Percentiles rank a stretch among this genome's conserved stretches.
phyloP scores from a whole-genome alignment of 768 basidiomycete genomes.

The Lentinula guzmanii region DNA sequence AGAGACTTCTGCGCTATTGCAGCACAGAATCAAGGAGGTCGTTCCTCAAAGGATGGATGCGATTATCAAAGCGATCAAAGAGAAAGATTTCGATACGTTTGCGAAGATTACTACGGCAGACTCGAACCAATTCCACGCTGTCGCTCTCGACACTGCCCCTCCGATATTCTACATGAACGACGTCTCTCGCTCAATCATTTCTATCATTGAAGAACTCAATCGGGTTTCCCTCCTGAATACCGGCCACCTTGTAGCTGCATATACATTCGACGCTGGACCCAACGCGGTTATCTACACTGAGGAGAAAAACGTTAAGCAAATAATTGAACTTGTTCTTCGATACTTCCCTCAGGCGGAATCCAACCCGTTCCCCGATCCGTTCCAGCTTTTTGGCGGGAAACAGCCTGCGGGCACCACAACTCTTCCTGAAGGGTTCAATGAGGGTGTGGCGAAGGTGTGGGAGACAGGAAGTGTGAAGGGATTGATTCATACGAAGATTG shows the following conservation, averaged over 20 bases:
- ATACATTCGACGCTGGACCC: conserved; percentile 98
- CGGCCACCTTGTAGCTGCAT: conserved; percentile 76
- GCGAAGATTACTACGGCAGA: conserved; percentile 94
- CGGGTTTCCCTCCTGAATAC: conserved; percentile 57
- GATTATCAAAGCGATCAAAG: conserved; percentile 76
- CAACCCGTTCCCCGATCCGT: conserved; percentile 67
- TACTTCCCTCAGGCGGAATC: conserved; percentile 82
- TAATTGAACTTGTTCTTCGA: conserved; percentile 66
- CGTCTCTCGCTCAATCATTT: conserved; percentile 88
- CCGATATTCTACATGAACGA: conserved; percentile 99
- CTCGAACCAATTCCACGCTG: conserved; percentile 98
- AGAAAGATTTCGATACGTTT: conserved; percentile 81
- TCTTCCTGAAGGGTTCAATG: conserved; percentile 71
- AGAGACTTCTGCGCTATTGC: conserved; percentile 81
- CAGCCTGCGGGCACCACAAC: conserved; percentile 38
- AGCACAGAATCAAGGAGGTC: conserved; percentile 81
- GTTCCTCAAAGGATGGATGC: conserved; percentile 83
- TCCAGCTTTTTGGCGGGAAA: conserved; percentile 47
- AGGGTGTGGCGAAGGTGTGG: conserved; percentile 66
- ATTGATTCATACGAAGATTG: conserved; percentile 89
- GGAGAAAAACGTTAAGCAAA: conserved; percentile 68
- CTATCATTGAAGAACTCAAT: conserved; percentile 89
- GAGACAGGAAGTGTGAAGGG: conserved; percentile 76
- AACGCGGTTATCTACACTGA: conserved; percentile 96
- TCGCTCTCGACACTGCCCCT: conserved; percentile 92